Conservation (phyloP, 257 asterid species). For the Nicotiana knightiana region DNA sequence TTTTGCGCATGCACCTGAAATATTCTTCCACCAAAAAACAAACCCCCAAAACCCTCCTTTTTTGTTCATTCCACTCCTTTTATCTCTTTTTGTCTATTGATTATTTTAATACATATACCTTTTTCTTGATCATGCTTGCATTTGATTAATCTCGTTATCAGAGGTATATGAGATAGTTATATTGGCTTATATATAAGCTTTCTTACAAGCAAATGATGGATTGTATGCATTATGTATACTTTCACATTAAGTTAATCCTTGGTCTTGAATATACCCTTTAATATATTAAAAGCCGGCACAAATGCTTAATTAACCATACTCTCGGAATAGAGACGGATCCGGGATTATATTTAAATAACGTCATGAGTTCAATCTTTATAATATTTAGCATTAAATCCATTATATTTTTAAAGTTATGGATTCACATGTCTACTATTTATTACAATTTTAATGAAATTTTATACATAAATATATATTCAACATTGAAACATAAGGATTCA, state of each 20-base stretch:
- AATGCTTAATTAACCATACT: neutral
- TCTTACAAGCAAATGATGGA: slow-evolving; percentile 11
- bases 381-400: too few relatives aligned
- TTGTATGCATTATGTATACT: neutral
- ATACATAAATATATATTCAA: too few relatives aligned
- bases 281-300: neutral
- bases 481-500: too few relatives aligned
- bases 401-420: too few relatives aligned
- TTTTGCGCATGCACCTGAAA: slow-evolving; percentile 61
- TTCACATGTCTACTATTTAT: too few relatives aligned
- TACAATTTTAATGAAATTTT: too few relatives aligned
- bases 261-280: neutral
- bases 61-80: slow-evolving; percentile 16
- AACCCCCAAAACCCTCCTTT: slow-evolving; percentile 10
- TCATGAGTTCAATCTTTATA: too few relatives aligned
- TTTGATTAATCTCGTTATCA: slow-evolving; percentile 19
- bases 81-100: slow-evolving; percentile 16
- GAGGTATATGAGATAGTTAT: slow-evolving; percentile 24
- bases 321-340: neutral
- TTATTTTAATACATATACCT: neutral
- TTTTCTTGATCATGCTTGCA: slow-evolving; percentile 23
- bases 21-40: slow-evolving; percentile 26
- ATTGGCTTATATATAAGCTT: slow-evolving; percentile 28
- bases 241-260: neutral
- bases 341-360: too few relatives aligned